A percentile compares a stretch with the other conserved stretches of the same genome.
Evolutionary conservation across 2,329 filamentous ascomycete species (phyloP).

Genomic region (Phyllosticta citriasiana): DNA sequence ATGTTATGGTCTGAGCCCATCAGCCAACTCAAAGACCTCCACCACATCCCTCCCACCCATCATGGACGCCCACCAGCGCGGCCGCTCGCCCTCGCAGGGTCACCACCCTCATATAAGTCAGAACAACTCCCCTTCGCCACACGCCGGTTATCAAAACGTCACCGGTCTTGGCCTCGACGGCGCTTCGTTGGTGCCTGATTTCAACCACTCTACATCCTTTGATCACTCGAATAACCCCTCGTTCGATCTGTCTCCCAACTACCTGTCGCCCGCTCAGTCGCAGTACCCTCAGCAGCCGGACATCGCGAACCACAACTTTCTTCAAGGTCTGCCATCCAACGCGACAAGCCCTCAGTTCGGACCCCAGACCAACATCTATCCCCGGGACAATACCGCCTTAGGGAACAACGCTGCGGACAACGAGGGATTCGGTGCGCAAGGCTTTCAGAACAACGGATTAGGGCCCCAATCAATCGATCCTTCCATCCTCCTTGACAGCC

Average conservation of each 20-base stretch:
- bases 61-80: constrained; percentile 49
- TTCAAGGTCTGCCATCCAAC: constrained; percentile 42
- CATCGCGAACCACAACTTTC: constrained; percentile 33
- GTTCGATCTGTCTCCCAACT: constrained; percentile 22
- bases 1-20: constrained; percentile 21
- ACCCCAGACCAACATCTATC: constrained; percentile 25
- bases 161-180: constrained; percentile 51
- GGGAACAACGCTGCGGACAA: constrained; percentile 14
- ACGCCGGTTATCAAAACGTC: constrained; percentile 43
- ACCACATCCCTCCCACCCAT: constrained; percentile 14
- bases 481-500: constrained; percentile 46
- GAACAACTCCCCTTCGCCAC: constrained; percentile 54
- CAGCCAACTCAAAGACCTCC: constrained; percentile 20
- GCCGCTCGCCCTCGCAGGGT: constrained; percentile 53
- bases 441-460: constrained; percentile 48
- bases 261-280: constrained; percentile 36
- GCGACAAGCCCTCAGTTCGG: constrained; percentile 35
- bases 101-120: constrained; percentile 57
- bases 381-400: constrained; percentile 27
- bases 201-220: constrained; percentile 15
- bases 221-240: constrained; percentile 10
- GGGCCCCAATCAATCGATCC: constrained; percentile 45
- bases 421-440: constrained; percentile 20
- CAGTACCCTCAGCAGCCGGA: constrained; percentile 31
- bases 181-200: constrained; percentile 27